A percentile compares a stretch with the other conserved stretches of the same genome.
Evolutionary conservation across 805 yeast genomes (phyloP).

Genomic region (Wickerhamiella cacticola): DNA sequence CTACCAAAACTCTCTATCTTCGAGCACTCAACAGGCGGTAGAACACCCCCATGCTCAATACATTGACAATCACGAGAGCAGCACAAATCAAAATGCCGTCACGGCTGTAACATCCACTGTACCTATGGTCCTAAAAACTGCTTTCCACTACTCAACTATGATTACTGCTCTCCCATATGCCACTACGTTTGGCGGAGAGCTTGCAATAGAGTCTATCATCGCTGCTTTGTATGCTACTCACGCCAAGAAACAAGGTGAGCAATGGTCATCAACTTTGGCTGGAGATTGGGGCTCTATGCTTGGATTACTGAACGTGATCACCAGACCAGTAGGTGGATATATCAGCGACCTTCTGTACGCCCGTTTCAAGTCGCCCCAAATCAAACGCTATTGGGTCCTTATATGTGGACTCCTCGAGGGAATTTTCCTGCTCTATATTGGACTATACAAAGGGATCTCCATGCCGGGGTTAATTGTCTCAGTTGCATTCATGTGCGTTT

Average conservation of each 20-base stretch:
- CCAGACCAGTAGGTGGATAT: constrained; percentile 17
- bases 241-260: constrained; percentile 11
- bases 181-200: constrained; percentile 18
- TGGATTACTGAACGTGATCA: constrained; percentile 17
- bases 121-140: not conserved
- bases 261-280: constrained; percentile 13
- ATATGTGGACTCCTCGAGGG: constrained; percentile 28
- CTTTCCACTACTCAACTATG: constrained; percentile 14
- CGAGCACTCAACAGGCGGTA: no score
- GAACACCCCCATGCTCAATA: no score
- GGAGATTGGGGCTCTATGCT: constrained; percentile 20
- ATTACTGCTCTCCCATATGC: constrained; percentile 16
- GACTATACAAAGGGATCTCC: constrained; percentile 25
- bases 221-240: constrained; percentile 15
- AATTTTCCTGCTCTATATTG: constrained; percentile 30
- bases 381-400: constrained; percentile 29
- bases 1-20: no score
- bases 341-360: constrained; percentile 26
- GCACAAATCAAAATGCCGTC: constrained; percentile 7
- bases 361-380: constrained; percentile 25
- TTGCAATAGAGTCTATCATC: constrained; percentile 17
- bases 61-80: not conserved
- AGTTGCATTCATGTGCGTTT: constrained; percentile 27
- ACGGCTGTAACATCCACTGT: constrained; percentile 15
- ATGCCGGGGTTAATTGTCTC: constrained; percentile 28